Percentiles rank a stretch among this genome's conserved stretches.
Conservation (phyloP, 306 rosid species). For the Cicer chorassanicum region DNA sequence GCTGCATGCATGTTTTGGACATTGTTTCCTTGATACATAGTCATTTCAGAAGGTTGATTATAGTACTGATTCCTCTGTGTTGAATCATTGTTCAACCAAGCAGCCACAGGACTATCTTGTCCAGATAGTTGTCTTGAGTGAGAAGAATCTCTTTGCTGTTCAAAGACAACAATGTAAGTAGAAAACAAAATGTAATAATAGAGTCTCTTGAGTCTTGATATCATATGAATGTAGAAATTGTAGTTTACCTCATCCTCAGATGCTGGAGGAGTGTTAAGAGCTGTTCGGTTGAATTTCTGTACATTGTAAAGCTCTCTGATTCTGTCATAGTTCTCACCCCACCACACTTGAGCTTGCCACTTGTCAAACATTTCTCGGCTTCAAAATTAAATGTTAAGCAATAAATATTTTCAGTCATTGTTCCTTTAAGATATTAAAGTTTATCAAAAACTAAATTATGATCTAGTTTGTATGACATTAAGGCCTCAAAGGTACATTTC, state of each 20-base stretch:
- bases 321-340: conserved; percentile 94
- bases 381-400: conserved; percentile 47
- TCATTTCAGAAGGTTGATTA: background rate
- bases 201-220: background rate
- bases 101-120: conserved; percentile 64
- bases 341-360: conserved; percentile 94
- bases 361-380: conserved; percentile 92
- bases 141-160: conserved; percentile 64
- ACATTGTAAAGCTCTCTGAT: conserved; percentile 92
- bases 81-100: conserved; percentile 53
- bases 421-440: too few relatives aligned
- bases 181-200: background rate
- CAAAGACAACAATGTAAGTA: background rate
- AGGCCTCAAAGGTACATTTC: background rate
- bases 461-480: background rate
- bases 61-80: conserved; percentile 47
- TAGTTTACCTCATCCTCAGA: conserved; percentile 83
- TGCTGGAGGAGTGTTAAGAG: conserved; percentile 73
- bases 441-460: conserved; percentile 24
- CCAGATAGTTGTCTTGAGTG: conserved; percentile 61
- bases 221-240: background rate
- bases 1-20: conserved; percentile 35
- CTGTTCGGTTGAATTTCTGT: conserved; percentile 76
- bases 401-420: conserved; percentile 43
- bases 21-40: conserved; percentile 40